Evolutionary conservation across 257 asterid species (phyloP).

Genomic region (Fraxinus americana): DNA sequence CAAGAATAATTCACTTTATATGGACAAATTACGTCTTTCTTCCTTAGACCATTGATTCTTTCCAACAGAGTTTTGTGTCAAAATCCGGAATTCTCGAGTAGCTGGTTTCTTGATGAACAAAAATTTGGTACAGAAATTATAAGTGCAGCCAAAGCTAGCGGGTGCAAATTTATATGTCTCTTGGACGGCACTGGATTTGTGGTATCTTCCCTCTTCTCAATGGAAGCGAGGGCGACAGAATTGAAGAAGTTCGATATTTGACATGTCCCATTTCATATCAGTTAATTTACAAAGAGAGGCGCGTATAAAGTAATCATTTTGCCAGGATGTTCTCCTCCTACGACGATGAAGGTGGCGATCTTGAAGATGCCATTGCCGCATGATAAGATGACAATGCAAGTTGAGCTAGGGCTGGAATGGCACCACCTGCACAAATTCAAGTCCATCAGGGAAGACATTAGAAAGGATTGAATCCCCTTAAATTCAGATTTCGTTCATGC

Average conservation of each 20-base stretch:
- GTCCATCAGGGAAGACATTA: constrained; percentile 13
- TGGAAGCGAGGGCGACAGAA: neutral
- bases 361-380: constrained; percentile 55
- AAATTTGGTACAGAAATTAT: neutral
- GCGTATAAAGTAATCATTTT: neutral
- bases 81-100: neutral
- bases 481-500: neutral
- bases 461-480: constrained; percentile 2
- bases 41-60: neutral
- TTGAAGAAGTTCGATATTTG: neutral
- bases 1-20: neutral
- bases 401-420: constrained; percentile 87
- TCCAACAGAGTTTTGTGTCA: neutral
- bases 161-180: neutral
- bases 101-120: neutral
- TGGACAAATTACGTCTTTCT: neutral
- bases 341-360: constrained; percentile 54
- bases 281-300: neutral
- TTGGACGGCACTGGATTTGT: neutral
- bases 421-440: constrained; percentile 68
- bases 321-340: constrained; percentile 28
- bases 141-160: neutral
- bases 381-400: constrained; percentile 88
- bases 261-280: neutral
- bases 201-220: neutral